Percentiles rank a stretch among this genome's conserved stretches.
phyloP scores from a whole-genome alignment of 2,329 filamentous ascomycete genomes.

The Dactylellina haptotyla region DNA sequence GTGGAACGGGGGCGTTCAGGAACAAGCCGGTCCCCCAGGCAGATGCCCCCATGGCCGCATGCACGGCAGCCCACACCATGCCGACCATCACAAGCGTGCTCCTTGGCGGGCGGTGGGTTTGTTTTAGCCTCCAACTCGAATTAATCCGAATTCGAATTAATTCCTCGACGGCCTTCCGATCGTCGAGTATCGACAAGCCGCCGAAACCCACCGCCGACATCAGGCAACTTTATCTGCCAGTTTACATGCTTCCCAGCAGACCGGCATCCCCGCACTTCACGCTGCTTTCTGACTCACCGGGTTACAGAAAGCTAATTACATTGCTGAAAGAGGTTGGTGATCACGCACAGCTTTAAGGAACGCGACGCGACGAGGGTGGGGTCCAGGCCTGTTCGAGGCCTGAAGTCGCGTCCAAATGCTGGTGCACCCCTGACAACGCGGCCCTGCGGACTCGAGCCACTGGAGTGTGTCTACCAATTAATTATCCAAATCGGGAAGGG shows the following conservation, averaged over 20 bases:
- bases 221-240: neutral
- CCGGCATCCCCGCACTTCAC: no score
- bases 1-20: neutral
- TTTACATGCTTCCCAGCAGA: no score
- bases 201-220: neutral
- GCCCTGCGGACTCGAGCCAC: neutral
- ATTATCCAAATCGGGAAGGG: constrained; percentile 47
- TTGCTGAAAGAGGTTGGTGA: constrained; percentile 19
- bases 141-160: neutral
- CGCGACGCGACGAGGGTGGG: constrained; percentile 26
- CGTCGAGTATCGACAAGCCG: neutral
- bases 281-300: constrained; percentile 25
- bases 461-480: constrained; percentile 21
- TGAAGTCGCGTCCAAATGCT: constrained; percentile 30
- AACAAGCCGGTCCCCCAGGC: constrained; percentile 10
- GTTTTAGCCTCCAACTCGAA: neutral
- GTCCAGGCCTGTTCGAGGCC: constrained; percentile 8
- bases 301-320: neutral
- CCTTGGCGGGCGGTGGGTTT: constrained; percentile 8
- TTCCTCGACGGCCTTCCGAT: neutral
- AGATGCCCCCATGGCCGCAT: constrained; percentile 4
- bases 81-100: neutral
- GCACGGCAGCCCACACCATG: constrained; percentile 11
- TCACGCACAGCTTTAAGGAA: neutral
- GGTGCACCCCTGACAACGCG: constrained; percentile 26